Percentiles rank a stretch among this genome's conserved stretches.
Conservation (phyloP, 345 rosid species). For the Atalantia buxifolia region DNA sequence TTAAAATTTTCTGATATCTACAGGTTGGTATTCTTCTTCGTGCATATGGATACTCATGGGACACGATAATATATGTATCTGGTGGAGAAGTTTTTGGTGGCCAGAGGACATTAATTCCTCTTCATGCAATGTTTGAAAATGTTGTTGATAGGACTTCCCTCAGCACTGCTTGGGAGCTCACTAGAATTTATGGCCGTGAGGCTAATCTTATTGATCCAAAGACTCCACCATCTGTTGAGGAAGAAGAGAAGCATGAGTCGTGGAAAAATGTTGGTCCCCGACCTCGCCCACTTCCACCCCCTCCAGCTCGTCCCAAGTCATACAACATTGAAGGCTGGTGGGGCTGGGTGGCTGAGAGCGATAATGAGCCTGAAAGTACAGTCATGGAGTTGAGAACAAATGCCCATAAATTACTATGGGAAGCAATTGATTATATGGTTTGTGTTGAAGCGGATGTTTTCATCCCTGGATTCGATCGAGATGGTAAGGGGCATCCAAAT, state of each 20-base stretch:
- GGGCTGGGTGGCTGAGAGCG: constrained; percentile 99
- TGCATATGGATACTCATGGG: constrained; percentile 91
- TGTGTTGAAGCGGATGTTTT: constrained; percentile 94
- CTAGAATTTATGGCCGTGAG: constrained; percentile 85
- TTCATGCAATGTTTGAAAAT: constrained; percentile 90
- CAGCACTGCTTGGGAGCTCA: constrained; percentile 83
- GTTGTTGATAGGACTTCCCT: constrained; percentile 89
- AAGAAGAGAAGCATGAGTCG: constrained; percentile 52
- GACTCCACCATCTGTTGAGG: constrained; percentile 48
- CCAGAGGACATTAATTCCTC: constrained; percentile 81
- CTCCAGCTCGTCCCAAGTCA: constrained; percentile 86
- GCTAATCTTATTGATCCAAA: constrained; percentile 46
- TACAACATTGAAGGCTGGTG: constrained; percentile 98
- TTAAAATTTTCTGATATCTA: background rate
- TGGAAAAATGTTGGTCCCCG: constrained; percentile 73
- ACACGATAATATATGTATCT: constrained; percentile 76
- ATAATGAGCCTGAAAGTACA: constrained; percentile 94
- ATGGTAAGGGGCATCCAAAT: constrained; percentile 93
- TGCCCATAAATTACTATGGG: constrained; percentile 96
- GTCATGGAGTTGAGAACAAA: constrained; percentile 94
- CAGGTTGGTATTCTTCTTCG: constrained; percentile 96
- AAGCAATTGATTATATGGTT: constrained; percentile 82
- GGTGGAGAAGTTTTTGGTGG: constrained; percentile 99
- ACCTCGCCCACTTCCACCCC: constrained; percentile 97
- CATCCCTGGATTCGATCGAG: constrained; percentile 81